Percentiles rank a stretch among this genome's conserved stretches.
phyloP scores from a whole-genome alignment of 768 basidiomycete species.

The Sutorius australiensis region DNA sequence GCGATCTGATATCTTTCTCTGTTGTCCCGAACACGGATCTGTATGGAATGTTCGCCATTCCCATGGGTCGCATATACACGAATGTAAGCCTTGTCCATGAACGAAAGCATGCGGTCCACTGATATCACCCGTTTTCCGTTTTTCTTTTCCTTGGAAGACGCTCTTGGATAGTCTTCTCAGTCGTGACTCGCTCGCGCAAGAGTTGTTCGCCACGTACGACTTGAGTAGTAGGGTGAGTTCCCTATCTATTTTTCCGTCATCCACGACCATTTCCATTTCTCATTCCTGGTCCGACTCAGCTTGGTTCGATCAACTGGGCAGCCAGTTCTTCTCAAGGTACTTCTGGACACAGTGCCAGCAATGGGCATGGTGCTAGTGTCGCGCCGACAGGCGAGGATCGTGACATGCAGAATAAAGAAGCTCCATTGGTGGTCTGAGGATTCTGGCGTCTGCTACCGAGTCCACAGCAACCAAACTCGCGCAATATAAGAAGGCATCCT shows the following conservation, averaged over 20 bases:
- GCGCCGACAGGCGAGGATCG: too few species aligned
- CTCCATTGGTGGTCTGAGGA: too few species aligned
- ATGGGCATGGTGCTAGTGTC: too few species aligned
- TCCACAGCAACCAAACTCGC: too few species aligned
- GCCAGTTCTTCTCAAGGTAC: neutral
- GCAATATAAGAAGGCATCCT: too few species aligned
- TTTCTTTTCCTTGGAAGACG: neutral
- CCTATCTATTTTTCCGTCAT: neutral
- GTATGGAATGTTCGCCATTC: constrained; percentile 38
- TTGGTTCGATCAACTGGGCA: neutral
- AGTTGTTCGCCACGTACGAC: neutral
- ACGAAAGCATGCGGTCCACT: neutral
- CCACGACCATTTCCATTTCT: neutral
- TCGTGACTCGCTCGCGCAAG: neutral
- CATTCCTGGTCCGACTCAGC: neutral
- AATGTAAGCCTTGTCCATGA: constrained; percentile 36
- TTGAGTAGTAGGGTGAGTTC: neutral
- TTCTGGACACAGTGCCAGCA: too few species aligned
- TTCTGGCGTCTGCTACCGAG: too few species aligned
- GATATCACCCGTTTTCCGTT: too few species aligned
- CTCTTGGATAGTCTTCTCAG: constrained; percentile 8
- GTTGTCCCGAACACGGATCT: constrained; percentile 28
- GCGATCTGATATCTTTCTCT: constrained; percentile 40
- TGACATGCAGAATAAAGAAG: too few species aligned
- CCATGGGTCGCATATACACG: constrained; percentile 42